Conservation (phyloP, 805 yeast genomes). For the Barnettozyma salicaria region DNA sequence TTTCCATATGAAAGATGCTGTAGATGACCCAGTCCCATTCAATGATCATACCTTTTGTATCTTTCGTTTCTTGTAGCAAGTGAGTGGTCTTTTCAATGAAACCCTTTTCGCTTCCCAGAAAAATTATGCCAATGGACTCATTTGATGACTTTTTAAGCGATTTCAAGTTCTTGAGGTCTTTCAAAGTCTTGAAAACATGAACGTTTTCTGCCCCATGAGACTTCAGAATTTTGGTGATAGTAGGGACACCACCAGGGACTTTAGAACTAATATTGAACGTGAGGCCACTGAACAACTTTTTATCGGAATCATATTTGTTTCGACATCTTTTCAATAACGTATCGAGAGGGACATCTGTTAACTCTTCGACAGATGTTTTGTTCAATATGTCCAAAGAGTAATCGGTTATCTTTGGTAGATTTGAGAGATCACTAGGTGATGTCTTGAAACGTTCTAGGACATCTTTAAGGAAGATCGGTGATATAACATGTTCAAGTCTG, state of each 20-base stretch:
- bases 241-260: slow-evolving; percentile 54
- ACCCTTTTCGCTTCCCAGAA: slow-evolving; percentile 30
- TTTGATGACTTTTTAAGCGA: slow-evolving; percentile 14
- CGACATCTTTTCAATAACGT: slow-evolving; percentile 14
- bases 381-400: slow-evolving; percentile 32
- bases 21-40: slow-evolving; percentile 65
- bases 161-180: slow-evolving; percentile 21
- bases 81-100: slow-evolving; percentile 28
- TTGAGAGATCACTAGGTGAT: slow-evolving; percentile 14
- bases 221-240: slow-evolving; percentile 48
- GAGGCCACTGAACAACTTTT: slow-evolving; percentile 41
- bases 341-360: slow-evolving; percentile 24
- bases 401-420: slow-evolving; percentile 22
- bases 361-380: slow-evolving; percentile 28
- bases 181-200: slow-evolving; percentile 24
- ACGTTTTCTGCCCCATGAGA: slow-evolving; percentile 49
- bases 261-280: slow-evolving; percentile 49
- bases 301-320: slow-evolving; percentile 12
- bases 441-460: slow-evolving; percentile 31
- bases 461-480: slow-evolving; percentile 48
- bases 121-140: slow-evolving; percentile 15
- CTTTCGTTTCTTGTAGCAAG: slow-evolving; percentile 17
- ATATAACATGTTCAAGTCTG: slow-evolving; percentile 42
- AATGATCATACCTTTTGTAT: slow-evolving; percentile 31
- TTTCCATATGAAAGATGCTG: slow-evolving; percentile 44